A percentile compares a stretch with the other conserved stretches of the same genome.
Evolutionary conservation across 768 basidiomycete species (phyloP).

Genomic region (Cystobasidium tubakii): DNA sequence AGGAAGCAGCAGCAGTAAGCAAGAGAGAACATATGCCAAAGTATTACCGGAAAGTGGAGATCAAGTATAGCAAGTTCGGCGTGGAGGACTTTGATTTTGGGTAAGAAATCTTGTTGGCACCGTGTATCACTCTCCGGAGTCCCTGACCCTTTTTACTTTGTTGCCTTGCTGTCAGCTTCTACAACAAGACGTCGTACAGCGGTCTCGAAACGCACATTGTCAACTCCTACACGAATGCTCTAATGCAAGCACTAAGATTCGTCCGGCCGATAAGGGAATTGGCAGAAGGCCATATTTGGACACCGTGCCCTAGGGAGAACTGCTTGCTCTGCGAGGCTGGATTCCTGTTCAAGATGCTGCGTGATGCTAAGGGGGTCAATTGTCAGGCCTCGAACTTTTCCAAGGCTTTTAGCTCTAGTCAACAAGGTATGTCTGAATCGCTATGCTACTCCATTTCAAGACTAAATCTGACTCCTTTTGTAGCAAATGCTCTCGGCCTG

Average conservation of each 20-base stretch:
- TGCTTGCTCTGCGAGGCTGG: conserved; percentile 92
- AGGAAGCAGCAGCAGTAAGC: neutral
- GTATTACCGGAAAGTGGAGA: conserved; percentile 85
- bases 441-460: neutral
- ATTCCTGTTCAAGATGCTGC: conserved; percentile 88
- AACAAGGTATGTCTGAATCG: conserved; percentile 59
- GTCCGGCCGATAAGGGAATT: conserved; percentile 66
- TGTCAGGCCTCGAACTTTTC: conserved; percentile 98
- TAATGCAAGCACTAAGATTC: conserved; percentile 87
- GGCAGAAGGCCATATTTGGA: conserved; percentile 86
- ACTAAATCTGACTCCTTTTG: no score
- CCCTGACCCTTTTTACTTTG: neutral
- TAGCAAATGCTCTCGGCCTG: conserved; percentile 70
- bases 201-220: conserved; percentile 95
- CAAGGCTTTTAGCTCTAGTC: conserved; percentile 79
- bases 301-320: conserved; percentile 79
- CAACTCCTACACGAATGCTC: conserved; percentile 90
- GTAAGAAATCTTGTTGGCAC: conserved; percentile 50
- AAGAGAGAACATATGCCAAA: conserved; percentile 56
- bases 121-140: no score
- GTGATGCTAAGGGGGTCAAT: conserved; percentile 86
- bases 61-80: conserved; percentile 96
- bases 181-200: conserved; percentile 82
- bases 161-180: conserved; percentile 60
- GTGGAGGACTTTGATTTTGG: conserved; percentile 99